phyloP scores from a whole-genome alignment of 495 filamentous ascomycete species.

The Cudoniella acicularis region DNA sequence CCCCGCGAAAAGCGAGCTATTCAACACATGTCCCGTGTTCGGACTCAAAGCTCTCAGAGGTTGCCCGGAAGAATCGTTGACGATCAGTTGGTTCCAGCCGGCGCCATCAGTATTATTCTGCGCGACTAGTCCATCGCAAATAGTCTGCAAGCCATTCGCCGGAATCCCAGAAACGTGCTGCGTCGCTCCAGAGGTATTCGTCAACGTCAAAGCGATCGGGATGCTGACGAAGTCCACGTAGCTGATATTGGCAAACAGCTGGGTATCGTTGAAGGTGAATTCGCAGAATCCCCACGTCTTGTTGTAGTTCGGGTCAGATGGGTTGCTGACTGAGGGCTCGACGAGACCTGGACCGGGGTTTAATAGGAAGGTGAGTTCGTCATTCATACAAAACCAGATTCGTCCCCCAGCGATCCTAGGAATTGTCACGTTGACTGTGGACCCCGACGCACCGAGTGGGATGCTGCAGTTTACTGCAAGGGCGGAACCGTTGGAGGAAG shows the following conservation, averaged over 20 bases:
- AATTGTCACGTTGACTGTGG: conserved; percentile 56
- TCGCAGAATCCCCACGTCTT: conserved; percentile 67
- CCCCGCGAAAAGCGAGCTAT: conserved; percentile 51
- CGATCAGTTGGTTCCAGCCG: conserved; percentile 63
- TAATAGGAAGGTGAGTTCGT: conserved; percentile 61
- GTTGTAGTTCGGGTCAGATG: conserved; percentile 60
- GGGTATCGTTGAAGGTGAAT: conserved; percentile 64
- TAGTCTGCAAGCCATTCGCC: conserved; percentile 49
- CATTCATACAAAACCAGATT: conserved; percentile 63
- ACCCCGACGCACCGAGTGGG: conserved; percentile 56
- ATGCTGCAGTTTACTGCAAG: conserved; percentile 58
- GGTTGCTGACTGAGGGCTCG: conserved; percentile 65
- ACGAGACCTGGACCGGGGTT: conserved; percentile 69
- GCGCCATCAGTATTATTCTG: conserved; percentile 52
- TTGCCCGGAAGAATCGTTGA: conserved; percentile 39
- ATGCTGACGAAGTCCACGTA: conserved; percentile 72
- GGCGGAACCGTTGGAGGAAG: conserved; percentile 37
- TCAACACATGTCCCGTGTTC: conserved; percentile 56
- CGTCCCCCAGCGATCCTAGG: conserved; percentile 64
- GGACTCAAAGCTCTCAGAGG: conserved; percentile 63
- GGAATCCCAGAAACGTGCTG: conserved; percentile 59
- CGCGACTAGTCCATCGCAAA: conserved; percentile 48
- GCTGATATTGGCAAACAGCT: conserved; percentile 71
- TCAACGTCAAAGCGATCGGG: conserved; percentile 61
- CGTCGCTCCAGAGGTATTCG: conserved; percentile 42